These are phyloP conservation scores for Pythium sukuiense DNA, from an alignment of 352 stramenopile species.

Conservation along the genomic window DNA sequence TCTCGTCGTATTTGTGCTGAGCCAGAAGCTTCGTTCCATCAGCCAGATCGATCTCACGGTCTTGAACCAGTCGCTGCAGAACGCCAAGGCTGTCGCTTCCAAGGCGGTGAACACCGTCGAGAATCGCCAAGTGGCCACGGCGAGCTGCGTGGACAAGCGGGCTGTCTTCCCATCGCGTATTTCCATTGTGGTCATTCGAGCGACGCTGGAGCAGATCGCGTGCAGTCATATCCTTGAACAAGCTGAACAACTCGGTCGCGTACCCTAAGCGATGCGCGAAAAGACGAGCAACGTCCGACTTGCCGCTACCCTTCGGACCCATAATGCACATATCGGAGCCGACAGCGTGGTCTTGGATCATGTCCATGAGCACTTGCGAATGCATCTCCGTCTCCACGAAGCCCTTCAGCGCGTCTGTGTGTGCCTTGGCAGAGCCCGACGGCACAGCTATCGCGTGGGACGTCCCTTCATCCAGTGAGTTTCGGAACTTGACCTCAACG, in stretches of 20 bases:
- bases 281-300: constrained; percentile 67
- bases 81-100: constrained; percentile 88
- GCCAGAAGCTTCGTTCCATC: constrained; percentile 86
- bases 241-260: constrained; percentile 85
- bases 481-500: constrained; percentile 19
- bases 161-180: constrained; percentile 93
- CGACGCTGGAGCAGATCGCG: constrained; percentile 91
- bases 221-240: constrained; percentile 94
- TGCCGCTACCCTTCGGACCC: constrained; percentile 81
- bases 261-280: constrained; percentile 82
- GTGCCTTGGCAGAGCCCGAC: constrained; percentile 40
- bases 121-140: constrained; percentile 79
- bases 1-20: constrained; percentile 55
- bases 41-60: constrained; percentile 87
- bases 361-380: constrained; percentile 46
- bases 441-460: constrained; percentile 31
- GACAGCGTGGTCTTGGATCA: constrained; percentile 81
- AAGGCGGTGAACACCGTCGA: constrained; percentile 95
- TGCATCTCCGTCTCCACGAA: constrained; percentile 70
- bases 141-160: constrained; percentile 89
- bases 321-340: constrained; percentile 81
- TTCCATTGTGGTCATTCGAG: constrained; percentile 80
- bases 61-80: constrained; percentile 85
- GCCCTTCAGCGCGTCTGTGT: constrained; percentile 29
- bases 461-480: constrained; percentile 3